Evolutionary conservation across 352 stramenopile species (phyloP), one percentile per base, ranked within the genome.

Genomic region (Pythium guiyangense): DNA sequence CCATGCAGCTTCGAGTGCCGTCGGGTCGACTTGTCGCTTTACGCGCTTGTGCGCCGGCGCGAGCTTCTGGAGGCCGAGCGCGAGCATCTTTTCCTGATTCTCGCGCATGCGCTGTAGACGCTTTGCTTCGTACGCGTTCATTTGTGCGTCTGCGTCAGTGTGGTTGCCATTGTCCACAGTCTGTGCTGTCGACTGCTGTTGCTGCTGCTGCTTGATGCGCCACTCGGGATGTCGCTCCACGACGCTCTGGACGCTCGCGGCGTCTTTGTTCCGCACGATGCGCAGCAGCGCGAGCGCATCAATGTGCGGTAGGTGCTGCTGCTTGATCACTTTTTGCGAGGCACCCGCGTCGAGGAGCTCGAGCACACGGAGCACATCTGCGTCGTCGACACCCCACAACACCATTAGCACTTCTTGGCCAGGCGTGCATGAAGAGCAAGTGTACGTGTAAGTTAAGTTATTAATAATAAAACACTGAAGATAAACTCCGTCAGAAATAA

Each of bases 101-200:
- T 67, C 57, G 50, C 71, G 63, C 25, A 89, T 73, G 59, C 76
- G 79, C 57, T 71, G 72, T 59, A 62, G 57, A 2, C 79, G 74
- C 69, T 87, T 89, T 52, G 70, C 63, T 43, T 89, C 79, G 63
- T 89, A 89, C 34, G 64, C 76, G 49, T 66, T 71, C 31, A 83
- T 9, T 20, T 35, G 22, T 5, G 20, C 2, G 3, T 42, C 29
- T 2, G n/a, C 6, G 3, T 20, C 48, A 5, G 1, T 25, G 10
- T 35, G 3, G n/a, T 12, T 17, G 3, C 2, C 17, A 3, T 37
- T 43, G 26, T 12, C n/a, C 1, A 10, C 17, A 3, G 25, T 3
- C 5, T 9, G 29, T 2, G 22, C 22, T 22, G 9, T 35, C 20
- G 34, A 17, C 35, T 54, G 4, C 26, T 60, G 29, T 22, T 44